A percentile compares a stretch with the other conserved stretches of the same genome.
phyloP scores from a whole-genome alignment of 768 basidiomycete genomes.

The Pulveroboletus frians region DNA sequence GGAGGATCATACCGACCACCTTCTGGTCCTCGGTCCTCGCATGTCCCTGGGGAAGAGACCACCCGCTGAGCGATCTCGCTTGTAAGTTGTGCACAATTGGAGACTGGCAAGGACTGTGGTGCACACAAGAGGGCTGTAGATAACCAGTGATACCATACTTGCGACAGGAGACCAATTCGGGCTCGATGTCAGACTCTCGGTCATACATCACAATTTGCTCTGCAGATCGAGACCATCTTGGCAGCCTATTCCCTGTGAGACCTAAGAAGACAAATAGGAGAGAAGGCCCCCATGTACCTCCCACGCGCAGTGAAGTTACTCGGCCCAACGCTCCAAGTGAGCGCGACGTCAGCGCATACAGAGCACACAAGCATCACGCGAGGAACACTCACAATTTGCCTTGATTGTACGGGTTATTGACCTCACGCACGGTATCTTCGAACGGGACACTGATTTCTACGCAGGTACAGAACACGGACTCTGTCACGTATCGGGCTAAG shows the following conservation, averaged over 20 bases:
- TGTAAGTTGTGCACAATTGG: neutral
- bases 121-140: slow-evolving; percentile 52
- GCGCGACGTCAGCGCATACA: neutral
- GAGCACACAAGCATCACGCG: neutral
- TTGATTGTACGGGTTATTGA: slow-evolving; percentile 51
- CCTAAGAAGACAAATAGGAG: neutral
- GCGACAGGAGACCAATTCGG: slow-evolving; percentile 50
- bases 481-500: slow-evolving; percentile 39
- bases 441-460: slow-evolving; percentile 55
- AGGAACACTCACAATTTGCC: slow-evolving; percentile 45
- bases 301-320: slow-evolving; percentile 57
- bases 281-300: slow-evolving; percentile 33
- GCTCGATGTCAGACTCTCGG: slow-evolving; percentile 49
- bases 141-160: slow-evolving; percentile 55
- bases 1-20: slow-evolving; percentile 41
- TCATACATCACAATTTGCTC: slow-evolving; percentile 46
- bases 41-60: slow-evolving; percentile 43
- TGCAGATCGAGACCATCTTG: slow-evolving; percentile 54
- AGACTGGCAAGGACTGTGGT: slow-evolving; percentile 2
- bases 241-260: slow-evolving; percentile 38
- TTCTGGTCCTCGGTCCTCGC: slow-evolving; percentile 25
- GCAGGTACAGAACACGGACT: slow-evolving; percentile 52
- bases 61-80: neutral
- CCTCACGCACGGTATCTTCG: slow-evolving; percentile 48
- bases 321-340: slow-evolving; percentile 54